A percentile compares a stretch with the other conserved stretches of the same genome.
These are phyloP conservation scores for Obelidium mucronatum DNA, from an alignment of 192 early-diverging fungal species.

Conservation along the genomic window DNA sequence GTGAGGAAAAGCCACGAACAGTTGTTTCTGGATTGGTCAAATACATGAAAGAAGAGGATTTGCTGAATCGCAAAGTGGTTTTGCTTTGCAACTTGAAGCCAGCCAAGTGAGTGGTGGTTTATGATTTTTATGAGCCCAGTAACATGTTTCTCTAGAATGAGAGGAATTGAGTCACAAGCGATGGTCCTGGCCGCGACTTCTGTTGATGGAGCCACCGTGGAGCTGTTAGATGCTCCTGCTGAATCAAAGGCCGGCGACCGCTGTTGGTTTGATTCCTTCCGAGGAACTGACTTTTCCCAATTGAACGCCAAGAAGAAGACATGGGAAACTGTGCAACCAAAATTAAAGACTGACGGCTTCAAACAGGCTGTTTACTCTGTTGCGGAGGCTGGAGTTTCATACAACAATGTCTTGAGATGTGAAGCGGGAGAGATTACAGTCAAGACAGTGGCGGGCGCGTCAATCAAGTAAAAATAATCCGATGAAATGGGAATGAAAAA, in stretches of 20 bases:
- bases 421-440: conserved; percentile 24
- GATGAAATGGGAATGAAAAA: background rate
- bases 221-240: conserved; percentile 83
- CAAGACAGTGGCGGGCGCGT: conserved; percentile 26
- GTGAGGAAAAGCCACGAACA: conserved; percentile 75
- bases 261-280: conserved; percentile 82
- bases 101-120: conserved; percentile 59
- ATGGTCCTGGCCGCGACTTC: conserved; percentile 92
- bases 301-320: conserved; percentile 96
- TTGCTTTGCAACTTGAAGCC: conserved; percentile 94
- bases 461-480: conserved; percentile 39
- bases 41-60: conserved; percentile 72
- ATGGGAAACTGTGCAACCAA: conserved; percentile 95
- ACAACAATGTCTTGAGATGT: conserved; percentile 20
- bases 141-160: conserved; percentile 57
- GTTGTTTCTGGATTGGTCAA: conserved; percentile 92
- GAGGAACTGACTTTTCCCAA: conserved; percentile 74
- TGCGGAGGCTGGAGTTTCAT: conserved; percentile 19
- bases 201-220: conserved; percentile 78
- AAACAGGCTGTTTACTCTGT: conserved; percentile 37
- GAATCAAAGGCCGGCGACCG: conserved; percentile 84
- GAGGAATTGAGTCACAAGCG: conserved; percentile 88
- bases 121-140: conserved; percentile 1
- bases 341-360: conserved; percentile 53
- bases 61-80: conserved; percentile 46